A percentile compares a stretch with the other conserved stretches of the same genome.
phyloP scores from a whole-genome alignment of 1,284 basidiomycete species.

The Pseudomicrostroma phylloplanum region DNA sequence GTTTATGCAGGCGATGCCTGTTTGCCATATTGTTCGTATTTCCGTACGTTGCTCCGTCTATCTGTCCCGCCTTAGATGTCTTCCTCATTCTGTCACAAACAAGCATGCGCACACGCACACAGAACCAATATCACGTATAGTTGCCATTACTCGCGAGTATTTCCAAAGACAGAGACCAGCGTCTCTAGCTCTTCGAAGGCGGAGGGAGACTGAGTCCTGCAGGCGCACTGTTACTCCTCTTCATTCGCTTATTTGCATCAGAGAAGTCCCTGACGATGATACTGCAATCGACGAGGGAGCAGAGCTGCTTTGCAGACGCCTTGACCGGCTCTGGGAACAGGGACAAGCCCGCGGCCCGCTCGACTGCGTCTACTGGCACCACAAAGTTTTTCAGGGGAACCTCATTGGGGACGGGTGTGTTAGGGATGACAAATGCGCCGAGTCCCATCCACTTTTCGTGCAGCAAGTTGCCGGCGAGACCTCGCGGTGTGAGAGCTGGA shows the following conservation, averaged over 20 bases:
- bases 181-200: too few species aligned
- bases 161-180: too few species aligned
- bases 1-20: too few species aligned
- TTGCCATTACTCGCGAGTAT: too few species aligned
- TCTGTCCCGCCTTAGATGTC: too few species aligned
- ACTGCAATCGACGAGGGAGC: slow-evolving; percentile 53
- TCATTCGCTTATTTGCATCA: slow-evolving; percentile 1
- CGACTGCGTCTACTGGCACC: slow-evolving; percentile 72
- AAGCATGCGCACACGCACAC: too few species aligned
- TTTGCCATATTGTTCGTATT: too few species aligned
- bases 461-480: slow-evolving; percentile 8
- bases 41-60: too few species aligned
- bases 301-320: slow-evolving; percentile 73
- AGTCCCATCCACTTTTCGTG: slow-evolving; percentile 20
- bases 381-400: slow-evolving; percentile 32
- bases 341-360: slow-evolving; percentile 79
- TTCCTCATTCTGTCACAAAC: too few species aligned
- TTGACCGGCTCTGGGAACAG: slow-evolving; percentile 83
- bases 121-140: too few species aligned
- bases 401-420: slow-evolving; percentile 45
- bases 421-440: slow-evolving; percentile 48
- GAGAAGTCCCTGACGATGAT: slow-evolving; percentile 43
- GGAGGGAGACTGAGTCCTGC: background rate
- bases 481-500: background rate
- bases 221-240: slow-evolving; percentile 6